Conservation (phyloP, 495 filamentous ascomycete species). For the Tuber indicum region DNA sequence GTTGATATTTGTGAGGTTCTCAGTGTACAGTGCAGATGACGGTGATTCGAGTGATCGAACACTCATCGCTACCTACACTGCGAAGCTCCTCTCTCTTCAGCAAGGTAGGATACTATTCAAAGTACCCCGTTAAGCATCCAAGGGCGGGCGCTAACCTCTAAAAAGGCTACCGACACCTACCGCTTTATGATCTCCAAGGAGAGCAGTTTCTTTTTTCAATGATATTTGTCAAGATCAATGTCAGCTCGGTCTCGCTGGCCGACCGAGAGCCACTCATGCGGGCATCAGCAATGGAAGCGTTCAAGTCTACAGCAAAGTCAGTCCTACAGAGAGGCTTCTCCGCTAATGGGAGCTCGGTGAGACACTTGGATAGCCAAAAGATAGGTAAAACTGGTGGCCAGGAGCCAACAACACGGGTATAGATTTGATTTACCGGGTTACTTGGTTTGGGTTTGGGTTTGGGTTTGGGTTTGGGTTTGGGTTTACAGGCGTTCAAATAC, state of each 20-base stretch:
- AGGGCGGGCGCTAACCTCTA: slow-evolving; percentile 5
- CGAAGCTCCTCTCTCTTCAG: slow-evolving; percentile 79
- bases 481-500: slow-evolving; percentile 1
- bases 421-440: neutral
- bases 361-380: slow-evolving; percentile 5
- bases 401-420: neutral
- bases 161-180: slow-evolving; percentile 79
- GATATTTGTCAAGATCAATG: slow-evolving; percentile 78
- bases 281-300: slow-evolving; percentile 32
- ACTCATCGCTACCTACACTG: slow-evolving; percentile 74
- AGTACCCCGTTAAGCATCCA: neutral
- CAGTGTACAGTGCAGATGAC: slow-evolving; percentile 74
- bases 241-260: slow-evolving; percentile 51
- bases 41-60: slow-evolving; percentile 61
- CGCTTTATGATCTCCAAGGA: slow-evolving; percentile 80
- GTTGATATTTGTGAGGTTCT: slow-evolving; percentile 87
- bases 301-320: slow-evolving; percentile 37
- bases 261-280: slow-evolving; percentile 47
- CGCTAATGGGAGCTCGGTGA: slow-evolving; percentile 29
- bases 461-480: neutral
- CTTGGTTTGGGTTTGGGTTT: neutral
- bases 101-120: slow-evolving; percentile 48
- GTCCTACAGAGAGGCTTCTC: slow-evolving; percentile 37
- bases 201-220: slow-evolving; percentile 93
- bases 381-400: neutral